phyloP scores from a whole-genome alignment of 768 basidiomycete genomes.

The Kwoniella shandongensis region DNA sequence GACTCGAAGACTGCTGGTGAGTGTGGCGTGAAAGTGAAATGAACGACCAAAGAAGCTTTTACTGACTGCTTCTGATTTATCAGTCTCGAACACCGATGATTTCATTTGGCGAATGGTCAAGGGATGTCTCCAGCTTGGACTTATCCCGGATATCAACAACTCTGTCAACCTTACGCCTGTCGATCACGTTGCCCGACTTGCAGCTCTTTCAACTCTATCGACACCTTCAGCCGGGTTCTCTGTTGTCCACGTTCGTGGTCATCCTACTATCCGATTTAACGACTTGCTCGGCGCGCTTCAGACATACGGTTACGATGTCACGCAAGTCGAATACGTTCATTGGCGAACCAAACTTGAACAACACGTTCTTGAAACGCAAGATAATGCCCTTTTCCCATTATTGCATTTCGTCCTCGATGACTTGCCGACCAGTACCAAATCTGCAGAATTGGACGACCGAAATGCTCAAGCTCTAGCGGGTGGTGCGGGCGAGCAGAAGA shows the following conservation, averaged over 20 bases:
- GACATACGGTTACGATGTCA: constrained; percentile 75
- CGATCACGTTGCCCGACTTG: constrained; percentile 86
- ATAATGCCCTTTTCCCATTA: constrained; percentile 95
- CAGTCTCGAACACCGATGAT: constrained; percentile 98
- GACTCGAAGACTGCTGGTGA: constrained; percentile 81
- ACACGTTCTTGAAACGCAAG: constrained; percentile 89
- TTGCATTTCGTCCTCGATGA: constrained; percentile 97
- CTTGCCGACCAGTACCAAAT: constrained; percentile 91
- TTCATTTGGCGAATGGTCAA: constrained; percentile 98
- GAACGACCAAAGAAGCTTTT: background rate
- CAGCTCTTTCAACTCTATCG: constrained; percentile 64
- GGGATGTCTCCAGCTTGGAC: constrained; percentile 96
- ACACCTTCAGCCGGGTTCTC: constrained; percentile 55
- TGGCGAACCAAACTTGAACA: constrained; percentile 92
- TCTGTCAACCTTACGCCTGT: constrained; percentile 98
- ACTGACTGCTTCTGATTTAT: background rate
- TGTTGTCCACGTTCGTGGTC: constrained; percentile 72
- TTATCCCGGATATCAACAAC: constrained; percentile 96
- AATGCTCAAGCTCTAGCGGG: constrained; percentile 71
- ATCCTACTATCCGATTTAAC: constrained; percentile 86
- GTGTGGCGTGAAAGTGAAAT: constrained; percentile 37
- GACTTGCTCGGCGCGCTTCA: constrained; percentile 70
- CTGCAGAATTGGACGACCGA: constrained; percentile 81
- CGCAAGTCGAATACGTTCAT: constrained; percentile 79
- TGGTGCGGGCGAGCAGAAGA: constrained; percentile 54